phyloP scores from a whole-genome alignment of 495 filamentous ascomycete genomes.

The Rostrohypoxylon terebratum region DNA sequence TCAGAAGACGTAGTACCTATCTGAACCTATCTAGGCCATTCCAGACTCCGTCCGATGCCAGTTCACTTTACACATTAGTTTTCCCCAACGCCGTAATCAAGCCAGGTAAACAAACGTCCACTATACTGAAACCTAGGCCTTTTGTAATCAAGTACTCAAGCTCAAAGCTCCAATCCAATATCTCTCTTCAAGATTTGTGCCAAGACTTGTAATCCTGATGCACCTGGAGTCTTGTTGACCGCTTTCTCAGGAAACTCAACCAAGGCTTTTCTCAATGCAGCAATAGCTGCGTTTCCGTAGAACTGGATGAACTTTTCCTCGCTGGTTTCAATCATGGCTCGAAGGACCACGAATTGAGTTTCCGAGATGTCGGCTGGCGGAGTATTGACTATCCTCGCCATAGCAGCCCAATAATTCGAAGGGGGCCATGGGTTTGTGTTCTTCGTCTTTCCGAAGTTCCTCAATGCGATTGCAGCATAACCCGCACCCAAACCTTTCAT shows the following conservation, averaged over 20 bases:
- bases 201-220: constrained; percentile 69
- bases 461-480: constrained; percentile 80
- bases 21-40: constrained; percentile 23
- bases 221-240: constrained; percentile 62
- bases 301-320: constrained; percentile 77
- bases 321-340: constrained; percentile 77
- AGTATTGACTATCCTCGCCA: constrained; percentile 79
- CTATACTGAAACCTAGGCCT: constrained; percentile 29
- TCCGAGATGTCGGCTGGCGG: constrained; percentile 72
- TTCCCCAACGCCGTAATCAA: constrained; percentile 29
- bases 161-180: constrained; percentile 62
- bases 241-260: constrained; percentile 73
- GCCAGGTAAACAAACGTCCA: neutral
- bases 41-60: constrained; percentile 40
- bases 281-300: constrained; percentile 78
- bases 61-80: constrained; percentile 9
- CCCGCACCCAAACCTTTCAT: constrained; percentile 89
- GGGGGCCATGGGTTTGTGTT: constrained; percentile 82
- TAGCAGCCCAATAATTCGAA: constrained; percentile 79
- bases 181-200: constrained; percentile 69
- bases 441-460: constrained; percentile 77
- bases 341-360: constrained; percentile 83
- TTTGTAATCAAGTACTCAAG: constrained; percentile 13
- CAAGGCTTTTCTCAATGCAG: constrained; percentile 71
- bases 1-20: constrained; percentile 17